Base-by-base conservation (phyloP, 352 stramenopile species). In the Hyphochytrium catenoides region DNA sequence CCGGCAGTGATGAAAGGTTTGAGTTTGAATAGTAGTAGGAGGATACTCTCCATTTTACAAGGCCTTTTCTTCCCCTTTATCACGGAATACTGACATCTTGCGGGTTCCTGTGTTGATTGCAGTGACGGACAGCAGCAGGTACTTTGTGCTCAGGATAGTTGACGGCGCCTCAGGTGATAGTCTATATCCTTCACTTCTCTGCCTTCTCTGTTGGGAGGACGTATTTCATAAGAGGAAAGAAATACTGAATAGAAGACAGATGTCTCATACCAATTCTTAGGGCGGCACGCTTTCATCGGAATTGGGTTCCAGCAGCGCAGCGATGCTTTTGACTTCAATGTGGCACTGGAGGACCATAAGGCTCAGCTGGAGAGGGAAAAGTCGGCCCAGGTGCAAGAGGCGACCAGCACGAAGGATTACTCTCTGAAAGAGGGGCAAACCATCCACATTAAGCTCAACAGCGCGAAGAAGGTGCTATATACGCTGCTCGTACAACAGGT, bases 311-410 rank as follows among this genome's bases (percentile, higher is more conserved):
- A 91, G 51, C 79, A 93, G 44, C 60, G 78, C 26, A 90, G 83
- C 49, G 74, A 91, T 51, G 75, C 78, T 1, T 93, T 93, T 57
- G 78, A 93, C 54, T 93, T 93, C 47, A 93, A 91, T 43, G 78
- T 83, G 8, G 70, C 73, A 4, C 63, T 93, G 15, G 73, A 89
- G 38, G 74, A 93, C 56, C 63, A 74, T 41, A 62, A 52, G 47
- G 74, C 58, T 33, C 60, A 74, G 28, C 46, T 78, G 9, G 51
- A 54, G 27, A 59, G 62, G 26, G 62, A 74, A 34, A 46, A 74
- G 43, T 22, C 56, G 36, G 47, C 47, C 17, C 41, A 47, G 31
- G 37, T 63, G 21, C 50, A 64, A 32, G 40, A 47, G 8, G 35
- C 49, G 25, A 50, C 45, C 24, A 58, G 44, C 2, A 39, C 58